These are phyloP conservation scores for Cymbopogon flexuosus DNA, from an alignment of 202 grass and related monocot genomes.

Conservation along the genomic window DNA sequence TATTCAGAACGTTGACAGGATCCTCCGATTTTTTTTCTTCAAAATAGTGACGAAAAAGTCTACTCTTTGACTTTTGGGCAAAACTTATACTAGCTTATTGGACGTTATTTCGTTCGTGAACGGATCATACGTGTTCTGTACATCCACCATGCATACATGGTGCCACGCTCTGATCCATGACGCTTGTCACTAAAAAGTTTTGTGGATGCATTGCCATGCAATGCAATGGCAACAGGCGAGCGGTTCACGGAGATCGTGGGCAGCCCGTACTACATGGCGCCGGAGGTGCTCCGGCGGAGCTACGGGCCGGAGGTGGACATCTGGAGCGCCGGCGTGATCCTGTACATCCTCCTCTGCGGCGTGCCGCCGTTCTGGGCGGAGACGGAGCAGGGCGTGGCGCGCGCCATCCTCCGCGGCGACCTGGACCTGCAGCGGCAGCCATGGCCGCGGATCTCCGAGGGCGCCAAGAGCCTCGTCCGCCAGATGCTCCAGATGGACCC, in stretches of 20 bases:
- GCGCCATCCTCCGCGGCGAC: conserved; percentile 49
- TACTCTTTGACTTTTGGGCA: too few relatives aligned
- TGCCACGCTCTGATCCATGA: not conserved
- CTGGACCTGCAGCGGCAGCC: conserved; percentile 58
- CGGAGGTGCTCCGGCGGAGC: conserved; percentile 47
- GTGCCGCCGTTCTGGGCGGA: conserved; percentile 55
- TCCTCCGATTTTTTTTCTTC: not conserved
- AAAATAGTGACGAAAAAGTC: not conserved
- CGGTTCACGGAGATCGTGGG: conserved; percentile 60
- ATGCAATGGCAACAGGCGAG: conserved; percentile 34
- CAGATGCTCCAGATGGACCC: conserved; percentile 68
- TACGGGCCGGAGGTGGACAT: conserved; percentile 56
- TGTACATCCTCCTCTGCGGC: conserved; percentile 61
- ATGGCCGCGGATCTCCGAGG: conserved; percentile 56
- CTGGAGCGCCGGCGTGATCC: conserved; percentile 57
- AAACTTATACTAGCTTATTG: too few relatives aligned
- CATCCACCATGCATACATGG: not conserved
- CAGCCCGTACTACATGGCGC: conserved; percentile 66
- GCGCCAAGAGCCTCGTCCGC: conserved; percentile 56
- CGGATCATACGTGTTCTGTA: not conserved
- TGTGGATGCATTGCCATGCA: too few relatives aligned
- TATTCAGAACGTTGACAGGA: not conserved
- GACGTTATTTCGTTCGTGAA: not conserved
- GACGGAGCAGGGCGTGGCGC: conserved; percentile 71
- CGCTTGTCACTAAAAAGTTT: not conserved